Base-by-base conservation (phyloP, 2,329 filamentous ascomycete species). In the Lojkania enalia region DNA sequence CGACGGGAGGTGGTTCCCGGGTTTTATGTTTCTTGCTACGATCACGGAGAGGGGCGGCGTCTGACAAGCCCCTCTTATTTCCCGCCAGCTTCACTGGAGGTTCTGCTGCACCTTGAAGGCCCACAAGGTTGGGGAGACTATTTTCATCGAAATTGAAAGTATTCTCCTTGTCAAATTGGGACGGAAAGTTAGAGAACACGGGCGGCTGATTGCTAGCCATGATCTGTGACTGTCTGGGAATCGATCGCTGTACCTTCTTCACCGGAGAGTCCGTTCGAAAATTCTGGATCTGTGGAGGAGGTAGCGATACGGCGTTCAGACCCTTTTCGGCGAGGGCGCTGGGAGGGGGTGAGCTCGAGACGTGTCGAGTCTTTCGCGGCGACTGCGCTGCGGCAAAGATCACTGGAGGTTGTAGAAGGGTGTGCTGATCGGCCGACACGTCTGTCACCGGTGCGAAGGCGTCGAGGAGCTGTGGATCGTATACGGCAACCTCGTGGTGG, bases 31-130 rank as follows among this genome's bases (percentile, higher is more conserved):
- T 90, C 75, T 95, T 95, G 36, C 71, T 65, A 1, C 86, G 78
- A 58, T 92, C 87, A 58, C 85, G 85, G 55, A 88, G 82, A 1
- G 86, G 83, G 3, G 86, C 83, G 3, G 87, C 81, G 40, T 95
- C 89, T 69, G 87, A 79, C 32, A 91, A 74, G 5, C 78, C 74
- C 57, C 88, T 83, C 65, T 82, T 84, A 51, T 73, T 57, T 1
- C 71, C 45, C 11, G 57, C 46, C n/a, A n/a, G n/a, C 54, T 70
- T 69, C 30, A 48, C 35, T 4, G 57, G 61, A 16, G 59, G 55
- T 21, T 68, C 63, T 45, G 61, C 54, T 42, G 60, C 54, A 11
- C 54, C 55, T n/a, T 51, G 43, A 40, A 63, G 42, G 42, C 44
- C 44, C 7, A 56, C 47, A 31, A 57, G 59, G 67, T 72, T 52